These are phyloP conservation scores for Anthostomella pinea DNA, from an alignment of 2,329 filamentous ascomycete genomes.

Conservation along the genomic window DNA sequence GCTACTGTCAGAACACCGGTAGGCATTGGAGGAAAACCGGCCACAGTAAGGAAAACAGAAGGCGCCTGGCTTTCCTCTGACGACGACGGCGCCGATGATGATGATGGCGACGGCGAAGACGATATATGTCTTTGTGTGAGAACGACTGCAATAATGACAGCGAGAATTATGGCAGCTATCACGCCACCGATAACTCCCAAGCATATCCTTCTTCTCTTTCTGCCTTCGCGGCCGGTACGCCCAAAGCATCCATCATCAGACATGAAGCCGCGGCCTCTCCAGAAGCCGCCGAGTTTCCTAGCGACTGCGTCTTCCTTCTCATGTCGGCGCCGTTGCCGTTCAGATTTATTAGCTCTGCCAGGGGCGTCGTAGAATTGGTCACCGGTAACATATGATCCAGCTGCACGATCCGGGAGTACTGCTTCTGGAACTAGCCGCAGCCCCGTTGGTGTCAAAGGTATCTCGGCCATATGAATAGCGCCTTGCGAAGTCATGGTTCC, in stretches of 20 bases:
- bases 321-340: constrained; percentile 51
- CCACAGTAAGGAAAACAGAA: constrained; percentile 77
- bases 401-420: constrained; percentile 42
- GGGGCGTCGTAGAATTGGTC: constrained; percentile 41
- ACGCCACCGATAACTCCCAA: constrained; percentile 49
- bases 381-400: constrained; percentile 45
- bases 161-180: constrained; percentile 54
- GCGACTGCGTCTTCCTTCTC: constrained; percentile 66
- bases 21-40: constrained; percentile 81
- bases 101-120: too few relatives aligned
- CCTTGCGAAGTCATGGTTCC: constrained; percentile 61
- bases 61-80: constrained; percentile 27
- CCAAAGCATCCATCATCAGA: constrained; percentile 64
- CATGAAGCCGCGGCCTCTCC: constrained; percentile 64
- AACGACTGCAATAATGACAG: constrained; percentile 56
- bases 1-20: constrained; percentile 79
- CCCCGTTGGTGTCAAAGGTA: constrained; percentile 49
- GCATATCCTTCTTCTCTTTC: constrained; percentile 61
- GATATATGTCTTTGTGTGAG: constrained; percentile 39
- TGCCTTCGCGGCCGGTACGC: constrained; percentile 59
- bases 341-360: constrained; percentile 44
- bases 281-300: constrained; percentile 56
- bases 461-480: constrained; percentile 57
- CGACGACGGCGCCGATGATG: too few relatives aligned
- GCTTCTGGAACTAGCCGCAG: constrained; percentile 19